Evolutionary conservation across 1,284 basidiomycete species (phyloP), one percentile per base, ranked within the genome.

Genomic region (Pyrrhoderma lamaoense): DNA sequence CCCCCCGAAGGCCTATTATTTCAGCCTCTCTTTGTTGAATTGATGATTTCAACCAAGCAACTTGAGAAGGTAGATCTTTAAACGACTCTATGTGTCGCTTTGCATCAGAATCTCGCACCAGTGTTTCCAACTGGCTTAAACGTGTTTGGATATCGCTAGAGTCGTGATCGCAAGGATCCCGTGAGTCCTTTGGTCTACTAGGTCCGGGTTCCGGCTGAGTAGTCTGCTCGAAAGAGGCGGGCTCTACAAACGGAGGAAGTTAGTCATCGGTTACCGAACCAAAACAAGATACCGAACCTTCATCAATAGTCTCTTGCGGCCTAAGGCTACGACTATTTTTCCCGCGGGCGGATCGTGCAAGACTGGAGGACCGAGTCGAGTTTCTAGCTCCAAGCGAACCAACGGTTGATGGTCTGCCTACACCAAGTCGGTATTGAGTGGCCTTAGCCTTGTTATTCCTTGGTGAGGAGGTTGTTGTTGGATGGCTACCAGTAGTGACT

Each of bases 391-490:
- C 84, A 18, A 67, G 66, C 25, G 82, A 83, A 23, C 82, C 85
- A 34, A 75, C 80, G 21, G 70, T 68, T 5, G 69, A 69, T 8
- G 86, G 86, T 57, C 80, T 73, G 2, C 86, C 85, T n/a, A 87
- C 78, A 47, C 86, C 86, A 19, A 89, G 69, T 56, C 71, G 72
- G 45, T 72, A 76, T 61, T 87, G 85, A 3, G 77, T 73, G 47
- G 85, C 81, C 62, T 82, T 85, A 3, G 82, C 80, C 60, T 85
- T 86, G 54, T 81, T 73, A 18, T 75, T 76, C 11, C 80, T 75
- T 13, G 64, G 62, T 14, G 60, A 46, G 36, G 69, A 62, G 9
- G 23, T 19, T 16, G 38, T 11, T 23, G 31, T 25, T 2, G 31
- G 25, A 13, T 25, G 27, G 27, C 14, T 48, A 8, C 42, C 36